phyloP scores from a whole-genome alignment of 352 stramenopile species.

The Pythium guiyangense region DNA sequence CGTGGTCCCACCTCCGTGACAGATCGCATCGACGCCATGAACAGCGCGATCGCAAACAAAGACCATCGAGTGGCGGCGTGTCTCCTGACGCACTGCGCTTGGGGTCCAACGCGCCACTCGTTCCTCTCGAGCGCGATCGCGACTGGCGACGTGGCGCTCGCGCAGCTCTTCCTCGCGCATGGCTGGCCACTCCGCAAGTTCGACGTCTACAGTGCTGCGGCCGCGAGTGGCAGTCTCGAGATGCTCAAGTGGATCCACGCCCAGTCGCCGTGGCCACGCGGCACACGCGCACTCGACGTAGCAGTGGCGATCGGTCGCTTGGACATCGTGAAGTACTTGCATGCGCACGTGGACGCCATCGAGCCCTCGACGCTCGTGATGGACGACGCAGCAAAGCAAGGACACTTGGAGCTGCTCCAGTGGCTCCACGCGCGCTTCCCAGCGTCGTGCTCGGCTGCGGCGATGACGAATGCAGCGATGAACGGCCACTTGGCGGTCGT shows the following conservation, averaged over 20 bases:
- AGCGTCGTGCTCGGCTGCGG: not conserved
- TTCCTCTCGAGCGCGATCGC: no score
- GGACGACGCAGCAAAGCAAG: conserved; percentile 2
- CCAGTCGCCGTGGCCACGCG: not conserved
- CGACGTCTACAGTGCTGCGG: not conserved
- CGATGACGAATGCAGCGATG: not conserved
- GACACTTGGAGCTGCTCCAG: conserved; percentile 6
- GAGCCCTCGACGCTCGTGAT: not conserved
- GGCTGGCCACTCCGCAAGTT: not conserved
- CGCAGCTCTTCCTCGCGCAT: no score
- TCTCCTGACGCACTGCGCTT: no score
- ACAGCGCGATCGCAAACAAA: not conserved
- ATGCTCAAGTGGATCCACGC: conserved; percentile 4
- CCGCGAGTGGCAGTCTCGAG: not conserved
- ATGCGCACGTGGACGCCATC: not conserved
- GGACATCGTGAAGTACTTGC: no score
- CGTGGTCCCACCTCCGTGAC: no score
- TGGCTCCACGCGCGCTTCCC: not conserved
- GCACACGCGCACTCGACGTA: no score
- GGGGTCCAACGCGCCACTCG: no score
- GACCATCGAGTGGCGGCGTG: no score
- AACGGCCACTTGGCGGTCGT: conserved; percentile 1
- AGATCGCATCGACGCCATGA: not conserved
- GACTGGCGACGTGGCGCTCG: no score
- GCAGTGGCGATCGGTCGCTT: no score